Evolutionary conservation across 2,329 filamentous ascomycete genomes (phyloP).

Genomic region (Lasiodiplodia hormozganensis): DNA sequence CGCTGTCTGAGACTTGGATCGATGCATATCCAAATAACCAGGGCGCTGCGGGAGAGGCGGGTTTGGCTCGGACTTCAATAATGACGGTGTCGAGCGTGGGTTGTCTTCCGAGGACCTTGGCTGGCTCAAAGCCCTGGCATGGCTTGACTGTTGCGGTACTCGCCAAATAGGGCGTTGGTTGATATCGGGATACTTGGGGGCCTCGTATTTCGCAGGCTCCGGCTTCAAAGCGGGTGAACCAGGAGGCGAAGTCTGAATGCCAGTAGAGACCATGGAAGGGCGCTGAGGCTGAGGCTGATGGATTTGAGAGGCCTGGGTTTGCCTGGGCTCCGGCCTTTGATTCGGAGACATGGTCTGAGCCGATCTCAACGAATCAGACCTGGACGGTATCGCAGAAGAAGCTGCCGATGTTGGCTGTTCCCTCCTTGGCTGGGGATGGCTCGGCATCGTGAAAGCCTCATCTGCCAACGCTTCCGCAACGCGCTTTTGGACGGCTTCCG

Average conservation of each 20-base stretch:
- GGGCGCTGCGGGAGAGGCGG: constrained; percentile 49
- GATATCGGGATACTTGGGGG: constrained; percentile 47
- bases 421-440: constrained; percentile 38
- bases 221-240: constrained; percentile 40
- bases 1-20: constrained; percentile 59
- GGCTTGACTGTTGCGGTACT: constrained; percentile 55
- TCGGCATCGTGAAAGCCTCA: constrained; percentile 72
- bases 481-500: constrained; percentile 58
- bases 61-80: constrained; percentile 42
- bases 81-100: constrained; percentile 39
- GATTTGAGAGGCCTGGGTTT: constrained; percentile 36
- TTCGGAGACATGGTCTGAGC: constrained; percentile 33
- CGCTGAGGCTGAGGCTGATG: constrained; percentile 57
- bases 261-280: constrained; percentile 69
- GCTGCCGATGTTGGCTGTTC: constrained; percentile 39
- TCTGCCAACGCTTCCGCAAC: constrained; percentile 82
- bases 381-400: constrained; percentile 41
- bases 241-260: constrained; percentile 78
- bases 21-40: constrained; percentile 51
- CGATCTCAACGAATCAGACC: constrained; percentile 43
- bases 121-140: constrained; percentile 57
- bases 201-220: constrained; percentile 26
- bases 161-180: constrained; percentile 60
- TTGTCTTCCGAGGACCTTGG: constrained; percentile 52
- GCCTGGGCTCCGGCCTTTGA: constrained; percentile 37